Conservation (phyloP, 164 flowering plant genomes). For the Annona cherimola region DNA sequence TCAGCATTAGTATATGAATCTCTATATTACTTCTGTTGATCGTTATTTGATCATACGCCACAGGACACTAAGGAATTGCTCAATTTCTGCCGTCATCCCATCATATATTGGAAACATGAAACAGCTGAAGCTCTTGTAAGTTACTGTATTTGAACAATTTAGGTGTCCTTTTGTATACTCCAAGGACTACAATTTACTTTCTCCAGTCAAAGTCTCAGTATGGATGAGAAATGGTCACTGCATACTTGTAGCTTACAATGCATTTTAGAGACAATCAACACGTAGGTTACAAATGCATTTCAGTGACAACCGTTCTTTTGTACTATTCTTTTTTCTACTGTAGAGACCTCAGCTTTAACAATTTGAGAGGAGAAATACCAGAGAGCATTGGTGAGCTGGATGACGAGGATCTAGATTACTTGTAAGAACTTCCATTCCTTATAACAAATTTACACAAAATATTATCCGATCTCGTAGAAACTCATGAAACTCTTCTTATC, state of each 20-base stretch:
- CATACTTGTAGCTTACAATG: background rate
- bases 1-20: background rate
- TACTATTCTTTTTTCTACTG: constrained; percentile 8
- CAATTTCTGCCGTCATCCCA: constrained; percentile 46
- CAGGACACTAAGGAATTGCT: constrained; percentile 68
- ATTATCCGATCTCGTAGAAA: background rate
- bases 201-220: background rate
- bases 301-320: background rate
- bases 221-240: background rate
- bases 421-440: constrained; percentile 15
- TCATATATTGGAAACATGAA: constrained; percentile 33
- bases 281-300: background rate
- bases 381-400: constrained; percentile 7
- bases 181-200: background rate
- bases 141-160: background rate
- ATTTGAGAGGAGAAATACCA: constrained; percentile 63
- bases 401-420: background rate
- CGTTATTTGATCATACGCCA: constrained; percentile 7
- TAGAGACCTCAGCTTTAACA: constrained; percentile 75
- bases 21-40: background rate
- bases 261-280: too few species aligned
- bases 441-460: too few species aligned
- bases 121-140: constrained; percentile 40
- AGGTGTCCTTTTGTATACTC: background rate
- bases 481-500: background rate